phyloP scores from a whole-genome alignment of 108 stramenopile genomes.

The Pseudonitzschia delicatissima region DNA sequence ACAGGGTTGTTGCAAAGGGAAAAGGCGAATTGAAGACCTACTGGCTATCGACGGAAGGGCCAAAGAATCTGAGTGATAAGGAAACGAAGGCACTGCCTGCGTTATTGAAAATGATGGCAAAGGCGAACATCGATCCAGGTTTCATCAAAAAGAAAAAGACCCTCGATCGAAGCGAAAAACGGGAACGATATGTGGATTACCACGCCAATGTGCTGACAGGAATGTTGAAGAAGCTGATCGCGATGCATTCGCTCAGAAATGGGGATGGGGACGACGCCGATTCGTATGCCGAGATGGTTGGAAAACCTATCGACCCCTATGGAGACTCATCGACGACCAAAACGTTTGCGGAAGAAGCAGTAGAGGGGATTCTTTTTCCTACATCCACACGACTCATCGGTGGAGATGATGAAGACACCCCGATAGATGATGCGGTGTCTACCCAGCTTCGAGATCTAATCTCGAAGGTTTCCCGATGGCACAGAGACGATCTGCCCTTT shows the following conservation, averaged over 20 bases:
- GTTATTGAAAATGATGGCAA: constrained; percentile 1
- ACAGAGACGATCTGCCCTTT: constrained; percentile 9
- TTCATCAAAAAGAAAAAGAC: background rate
- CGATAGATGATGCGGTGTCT: background rate
- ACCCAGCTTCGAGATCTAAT: constrained; percentile 4
- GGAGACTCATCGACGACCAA: too few species aligned
- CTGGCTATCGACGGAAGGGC: constrained; percentile 23
- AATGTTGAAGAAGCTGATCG: background rate
- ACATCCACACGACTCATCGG: background rate
- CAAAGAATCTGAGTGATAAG: constrained; percentile 4
- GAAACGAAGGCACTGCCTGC: constrained; percentile 8
- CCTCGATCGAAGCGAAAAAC: background rate
- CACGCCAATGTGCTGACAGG: background rate
- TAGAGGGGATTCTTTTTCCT: background rate
- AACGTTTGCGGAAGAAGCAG: background rate
- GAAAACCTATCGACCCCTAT: too few species aligned
- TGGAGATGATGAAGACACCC: background rate
- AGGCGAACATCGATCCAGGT: constrained; percentile 13
- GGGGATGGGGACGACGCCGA: background rate
- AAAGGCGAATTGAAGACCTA: constrained; percentile 31
- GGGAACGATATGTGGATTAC: constrained; percentile 9
- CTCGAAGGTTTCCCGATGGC: constrained; percentile 1
- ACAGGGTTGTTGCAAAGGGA: constrained; percentile 16
- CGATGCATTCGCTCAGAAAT: background rate
- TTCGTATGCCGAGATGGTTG: too few species aligned